Evolutionary conservation across 257 asterid genomes (phyloP).

Genomic region (Hygrophila difformis): DNA sequence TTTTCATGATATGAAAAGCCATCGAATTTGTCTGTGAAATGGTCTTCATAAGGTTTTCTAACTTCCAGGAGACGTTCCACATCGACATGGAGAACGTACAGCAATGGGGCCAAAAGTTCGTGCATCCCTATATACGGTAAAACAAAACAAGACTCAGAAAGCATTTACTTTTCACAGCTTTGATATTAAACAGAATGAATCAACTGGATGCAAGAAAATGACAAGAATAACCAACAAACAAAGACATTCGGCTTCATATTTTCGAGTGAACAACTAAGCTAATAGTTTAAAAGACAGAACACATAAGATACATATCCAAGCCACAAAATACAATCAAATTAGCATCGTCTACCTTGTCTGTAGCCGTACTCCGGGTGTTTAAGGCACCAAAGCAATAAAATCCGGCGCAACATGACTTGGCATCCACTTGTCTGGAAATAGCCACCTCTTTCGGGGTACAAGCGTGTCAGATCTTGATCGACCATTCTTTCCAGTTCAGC

Average conservation of each 20-base stretch:
- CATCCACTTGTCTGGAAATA: conserved; percentile 86
- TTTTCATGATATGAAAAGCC: conserved; percentile 62
- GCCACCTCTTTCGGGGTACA: conserved; percentile 94
- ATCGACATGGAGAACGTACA: conserved; percentile 70
- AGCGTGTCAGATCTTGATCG: conserved; percentile 92
- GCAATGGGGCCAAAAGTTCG: conserved; percentile 73
- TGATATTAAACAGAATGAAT: no score
- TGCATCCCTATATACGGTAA: conserved; percentile 61
- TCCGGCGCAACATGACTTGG: conserved; percentile 78
- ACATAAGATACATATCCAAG: no score
- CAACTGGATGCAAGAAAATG: no score
- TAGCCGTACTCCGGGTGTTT: conserved; percentile 77
- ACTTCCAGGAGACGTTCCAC: conserved; percentile 52
- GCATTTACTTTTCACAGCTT: not conserved
- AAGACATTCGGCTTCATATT: no score
- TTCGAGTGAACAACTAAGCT: no score
- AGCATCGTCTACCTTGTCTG: conserved; percentile 56
- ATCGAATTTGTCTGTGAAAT: conserved; percentile 67
- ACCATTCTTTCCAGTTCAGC: conserved; percentile 97
- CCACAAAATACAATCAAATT: no score
- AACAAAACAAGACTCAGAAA: no score
- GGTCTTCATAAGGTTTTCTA: conserved; percentile 52
- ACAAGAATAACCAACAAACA: no score
- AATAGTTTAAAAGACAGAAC: no score
- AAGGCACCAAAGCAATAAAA: conserved; percentile 91